Conservation (phyloP, 768 basidiomycete species). For the Mycena floridula region DNA sequence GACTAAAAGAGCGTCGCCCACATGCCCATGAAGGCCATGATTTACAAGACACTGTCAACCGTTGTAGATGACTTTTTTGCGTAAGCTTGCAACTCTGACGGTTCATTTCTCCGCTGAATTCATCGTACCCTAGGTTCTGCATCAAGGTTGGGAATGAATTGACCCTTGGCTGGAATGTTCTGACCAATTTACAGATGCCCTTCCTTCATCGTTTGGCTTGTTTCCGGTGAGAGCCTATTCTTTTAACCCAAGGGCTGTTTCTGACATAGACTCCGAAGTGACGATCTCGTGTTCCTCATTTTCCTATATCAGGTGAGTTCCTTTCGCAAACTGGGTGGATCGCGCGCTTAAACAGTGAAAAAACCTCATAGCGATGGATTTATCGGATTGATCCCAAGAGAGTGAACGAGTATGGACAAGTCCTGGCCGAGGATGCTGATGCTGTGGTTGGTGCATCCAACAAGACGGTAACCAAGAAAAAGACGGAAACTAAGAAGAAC, state of each 20-base stretch:
- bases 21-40: slow-evolving; percentile 98
- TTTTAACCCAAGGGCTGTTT: no score
- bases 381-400: slow-evolving; percentile 94
- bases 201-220: slow-evolving; percentile 86
- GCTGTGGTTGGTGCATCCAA: slow-evolving; percentile 24
- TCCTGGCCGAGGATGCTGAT: slow-evolving; percentile 48
- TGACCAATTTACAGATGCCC: slow-evolving; percentile 98
- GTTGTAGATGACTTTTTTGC: slow-evolving; percentile 92
- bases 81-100: slow-evolving; percentile 45
- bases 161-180: no score
- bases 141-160: no score
- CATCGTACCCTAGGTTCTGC: background rate
- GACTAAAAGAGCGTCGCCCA: slow-evolving; percentile 79
- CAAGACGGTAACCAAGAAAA: no score
- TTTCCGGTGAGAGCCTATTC: no score
- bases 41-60: slow-evolving; percentile 87
- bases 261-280: no score
- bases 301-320: slow-evolving; percentile 82
- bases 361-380: slow-evolving; percentile 74
- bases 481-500: slow-evolving; percentile 53
- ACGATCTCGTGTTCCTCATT: slow-evolving; percentile 87
- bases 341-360: background rate
- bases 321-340: background rate
- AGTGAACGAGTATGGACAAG: slow-evolving; percentile 95
- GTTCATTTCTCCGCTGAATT: background rate